Evolutionary conservation across 2,329 filamentous ascomycete genomes (phyloP), one percentile per base, ranked within the genome.

Genomic region (Aspergillus carbonarius): DNA sequence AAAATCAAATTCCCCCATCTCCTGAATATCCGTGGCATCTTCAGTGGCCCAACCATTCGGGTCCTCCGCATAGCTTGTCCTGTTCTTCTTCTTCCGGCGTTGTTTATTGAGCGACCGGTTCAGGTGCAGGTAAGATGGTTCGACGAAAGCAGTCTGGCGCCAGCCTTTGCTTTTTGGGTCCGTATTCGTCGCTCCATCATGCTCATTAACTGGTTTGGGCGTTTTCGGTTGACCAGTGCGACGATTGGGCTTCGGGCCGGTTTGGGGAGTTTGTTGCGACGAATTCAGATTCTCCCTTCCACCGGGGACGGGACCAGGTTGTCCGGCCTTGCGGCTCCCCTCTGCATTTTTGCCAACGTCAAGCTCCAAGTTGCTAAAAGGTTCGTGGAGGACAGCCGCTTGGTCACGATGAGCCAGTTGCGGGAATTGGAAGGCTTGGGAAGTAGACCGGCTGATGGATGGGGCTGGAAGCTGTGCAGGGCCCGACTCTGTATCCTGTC

Each of bases 1-100:
- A 69, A 98, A 98, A 74, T 98, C 93, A 68, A 98, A 98, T 61
- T 98, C 95, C 10, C 90, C 91, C 81, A 95, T 85, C 71, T 96
- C 93, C 76, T 93, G 91, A 20, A 95, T 91, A 71, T 98, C 95
- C 0, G 92, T 97, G 20, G 93, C 93, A 70, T 98, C 93, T 71
- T 97, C 95, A 0, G 93, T 97, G 4, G 91, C 92, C 93, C 93
- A 98, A 3, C 92, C 93, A 72, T 92, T 96, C 44, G 91, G 76
- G 55, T 83, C 79, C 57, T 85, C 82, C 8, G 67, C 84, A 60
- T 80, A 78, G 34, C 69, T 63, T 65, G 77, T 76, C 64, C 75
- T 70, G 74, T 75, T 68, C 61, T 74, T 72, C 61, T 77, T 79
- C 58, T 78, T 79, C 63, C 81, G 80, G 27, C 79, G 79, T 56